Conservation (phyloP, 164 flowering plant species). For the Umbilicus rupestris region DNA sequence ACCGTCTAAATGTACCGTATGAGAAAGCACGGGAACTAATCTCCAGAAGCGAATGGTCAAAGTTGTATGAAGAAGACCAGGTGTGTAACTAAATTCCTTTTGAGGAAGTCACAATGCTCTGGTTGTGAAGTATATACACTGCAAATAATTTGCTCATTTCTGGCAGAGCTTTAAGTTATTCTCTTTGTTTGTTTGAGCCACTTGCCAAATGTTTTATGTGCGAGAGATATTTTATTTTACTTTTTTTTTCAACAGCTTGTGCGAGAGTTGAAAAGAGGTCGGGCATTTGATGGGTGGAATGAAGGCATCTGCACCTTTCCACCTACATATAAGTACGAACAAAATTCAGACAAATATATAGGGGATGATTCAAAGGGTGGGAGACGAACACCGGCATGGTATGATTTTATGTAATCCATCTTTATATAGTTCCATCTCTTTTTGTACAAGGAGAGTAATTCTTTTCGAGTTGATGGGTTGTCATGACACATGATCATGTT, state of each 20-base stretch:
- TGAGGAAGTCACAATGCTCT: neutral
- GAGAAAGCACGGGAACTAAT: constrained; percentile 63
- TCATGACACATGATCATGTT: no score
- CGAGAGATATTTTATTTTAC: constrained; percentile 1
- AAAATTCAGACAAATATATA: constrained; percentile 52
- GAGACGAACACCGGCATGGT: constrained; percentile 95
- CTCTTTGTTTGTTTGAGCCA: neutral
- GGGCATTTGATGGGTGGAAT: constrained; percentile 88
- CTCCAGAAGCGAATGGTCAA: constrained; percentile 61
- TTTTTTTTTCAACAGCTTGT: constrained; percentile 43
- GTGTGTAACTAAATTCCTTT: constrained; percentile 19
- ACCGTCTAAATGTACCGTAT: constrained; percentile 79
- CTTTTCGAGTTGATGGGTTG: neutral
- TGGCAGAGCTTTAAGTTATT: neutral
- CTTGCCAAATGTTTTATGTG: neutral
- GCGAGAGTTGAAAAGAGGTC: constrained; percentile 66
- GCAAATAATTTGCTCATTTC: neutral
- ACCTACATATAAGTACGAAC: constrained; percentile 88
- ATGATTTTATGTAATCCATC: constrained; percentile 10
- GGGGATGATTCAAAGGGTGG: constrained; percentile 74
- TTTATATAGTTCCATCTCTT: no score
- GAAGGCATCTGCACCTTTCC: constrained; percentile 73
- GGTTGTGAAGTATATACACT: neutral
- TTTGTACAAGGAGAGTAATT: no score
- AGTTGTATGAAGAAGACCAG: constrained; percentile 73